Evolutionary conservation across 202 grass and related monocot species (phyloP).

Genomic region (Zizania palustris): DNA sequence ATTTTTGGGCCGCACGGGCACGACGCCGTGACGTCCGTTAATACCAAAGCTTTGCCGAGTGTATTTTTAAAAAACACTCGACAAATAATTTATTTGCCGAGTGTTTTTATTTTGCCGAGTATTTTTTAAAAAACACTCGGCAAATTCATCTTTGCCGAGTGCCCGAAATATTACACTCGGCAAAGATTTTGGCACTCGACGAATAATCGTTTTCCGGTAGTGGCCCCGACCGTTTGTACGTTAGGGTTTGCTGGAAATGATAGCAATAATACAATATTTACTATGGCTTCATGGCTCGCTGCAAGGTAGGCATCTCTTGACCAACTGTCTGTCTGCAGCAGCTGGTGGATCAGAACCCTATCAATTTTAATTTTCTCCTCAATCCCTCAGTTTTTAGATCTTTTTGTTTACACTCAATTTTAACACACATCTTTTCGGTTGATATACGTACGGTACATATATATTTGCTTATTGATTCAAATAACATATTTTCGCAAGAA

Average conservation of each 20-base stretch:
- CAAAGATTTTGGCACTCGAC: too few relatives aligned
- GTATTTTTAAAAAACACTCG: too few relatives aligned
- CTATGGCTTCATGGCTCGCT: neutral
- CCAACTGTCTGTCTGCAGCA: neutral
- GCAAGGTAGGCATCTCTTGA: neutral
- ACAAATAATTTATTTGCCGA: too few relatives aligned
- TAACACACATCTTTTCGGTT: neutral
- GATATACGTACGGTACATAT: neutral
- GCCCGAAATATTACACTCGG: too few relatives aligned
- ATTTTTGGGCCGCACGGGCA: too few relatives aligned
- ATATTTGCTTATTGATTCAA: neutral
- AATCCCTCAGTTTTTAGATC: neutral
- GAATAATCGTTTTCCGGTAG: too few relatives aligned
- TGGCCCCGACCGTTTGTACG: conserved; percentile 4
- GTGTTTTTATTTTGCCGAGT: too few relatives aligned
- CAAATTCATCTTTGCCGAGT: too few relatives aligned
- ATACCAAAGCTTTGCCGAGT: too few relatives aligned
- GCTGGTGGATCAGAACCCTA: neutral
- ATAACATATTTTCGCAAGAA: neutral
- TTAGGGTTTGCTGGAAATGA: neutral
- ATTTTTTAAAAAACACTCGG: too few relatives aligned
- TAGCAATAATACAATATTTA: neutral
- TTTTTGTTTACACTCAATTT: neutral
- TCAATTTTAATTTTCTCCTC: neutral
- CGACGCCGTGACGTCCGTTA: too few relatives aligned